phyloP scores from a whole-genome alignment of 1,139 yeast genomes.

The Lodderomyces parapsilosis region DNA sequence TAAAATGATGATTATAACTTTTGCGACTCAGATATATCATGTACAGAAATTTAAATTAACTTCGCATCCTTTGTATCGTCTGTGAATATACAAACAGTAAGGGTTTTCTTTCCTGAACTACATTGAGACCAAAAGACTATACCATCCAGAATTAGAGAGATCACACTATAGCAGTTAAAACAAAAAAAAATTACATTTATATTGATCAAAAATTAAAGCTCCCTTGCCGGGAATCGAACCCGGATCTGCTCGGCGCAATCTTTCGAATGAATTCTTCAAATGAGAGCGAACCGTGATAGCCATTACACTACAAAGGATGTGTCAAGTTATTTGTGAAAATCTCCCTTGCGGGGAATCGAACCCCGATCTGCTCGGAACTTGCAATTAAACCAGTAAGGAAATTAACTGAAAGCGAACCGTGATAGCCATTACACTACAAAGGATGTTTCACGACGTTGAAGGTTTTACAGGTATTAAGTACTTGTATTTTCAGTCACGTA shows the following conservation, averaged over 20 bases:
- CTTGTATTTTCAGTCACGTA: background rate
- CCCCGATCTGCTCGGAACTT: constrained; percentile 12
- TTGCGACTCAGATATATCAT: too few species aligned
- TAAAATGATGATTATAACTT: too few species aligned
- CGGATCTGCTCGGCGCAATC: constrained; percentile 10
- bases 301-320: constrained; percentile 11
- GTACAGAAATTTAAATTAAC: too few species aligned
- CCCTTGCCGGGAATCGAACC: constrained; percentile 12
- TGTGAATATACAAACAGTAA: too few species aligned
- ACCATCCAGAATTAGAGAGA: too few species aligned
- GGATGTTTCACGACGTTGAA: constrained; percentile 2
- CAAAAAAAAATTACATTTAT: background rate
- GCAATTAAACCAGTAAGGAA: background rate
- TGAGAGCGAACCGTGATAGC: constrained; percentile 12
- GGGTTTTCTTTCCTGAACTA: too few species aligned
- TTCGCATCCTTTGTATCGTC: too few species aligned
- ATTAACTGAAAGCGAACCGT: constrained; percentile 11
- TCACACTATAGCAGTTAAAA: too few species aligned
- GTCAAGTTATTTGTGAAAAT: background rate
- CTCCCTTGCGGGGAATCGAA: constrained; percentile 12
- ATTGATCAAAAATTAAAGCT: background rate
- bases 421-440: constrained; percentile 12
- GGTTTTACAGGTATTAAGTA: background rate
- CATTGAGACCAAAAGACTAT: too few species aligned
- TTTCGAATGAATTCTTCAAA: background rate